Evolutionary conservation across 768 basidiomycete species (phyloP).

Genomic region (Cystobasidiopsis lactophilus): DNA sequence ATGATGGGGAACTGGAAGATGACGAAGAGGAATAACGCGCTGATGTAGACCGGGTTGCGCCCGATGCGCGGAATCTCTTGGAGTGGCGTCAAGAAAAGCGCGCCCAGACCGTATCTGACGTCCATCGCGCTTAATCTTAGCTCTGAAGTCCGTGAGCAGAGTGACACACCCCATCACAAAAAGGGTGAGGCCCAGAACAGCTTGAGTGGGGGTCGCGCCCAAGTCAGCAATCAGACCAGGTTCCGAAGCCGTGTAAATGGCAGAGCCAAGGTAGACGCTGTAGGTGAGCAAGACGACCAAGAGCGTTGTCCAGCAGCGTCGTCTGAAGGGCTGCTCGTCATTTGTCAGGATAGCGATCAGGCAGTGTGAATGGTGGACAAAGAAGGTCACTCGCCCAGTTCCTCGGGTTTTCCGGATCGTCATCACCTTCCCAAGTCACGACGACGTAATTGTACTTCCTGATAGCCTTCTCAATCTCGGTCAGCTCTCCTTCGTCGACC

Average conservation of each 20-base stretch:
- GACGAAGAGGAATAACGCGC: constrained; percentile 21
- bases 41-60: constrained; percentile 23
- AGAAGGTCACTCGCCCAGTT: too few species aligned
- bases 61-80: constrained; percentile 24
- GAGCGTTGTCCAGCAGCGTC: too few species aligned
- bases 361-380: too few species aligned
- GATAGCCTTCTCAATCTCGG: too few species aligned
- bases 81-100: constrained; percentile 10
- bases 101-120: constrained; percentile 26
- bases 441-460: too few species aligned
- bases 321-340: too few species aligned
- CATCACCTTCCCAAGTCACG: too few species aligned
- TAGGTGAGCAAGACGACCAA: constrained; percentile 8
- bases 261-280: constrained; percentile 1
- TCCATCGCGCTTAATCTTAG: too few species aligned
- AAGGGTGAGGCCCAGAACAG: constrained; percentile 23
- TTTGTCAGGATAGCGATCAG: too few species aligned
- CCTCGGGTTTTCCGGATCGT: too few species aligned
- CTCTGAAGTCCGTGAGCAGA: too few species aligned
- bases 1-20: constrained; percentile 19
- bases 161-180: constrained; percentile 23
- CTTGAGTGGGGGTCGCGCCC: constrained; percentile 8
- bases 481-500: too few species aligned
- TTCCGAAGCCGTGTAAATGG: constrained; percentile 5
- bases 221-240: constrained; percentile 14